Evolutionary conservation across 192 early-diverging fungal genomes (phyloP).

Genomic region (Coemansia sp.): DNA sequence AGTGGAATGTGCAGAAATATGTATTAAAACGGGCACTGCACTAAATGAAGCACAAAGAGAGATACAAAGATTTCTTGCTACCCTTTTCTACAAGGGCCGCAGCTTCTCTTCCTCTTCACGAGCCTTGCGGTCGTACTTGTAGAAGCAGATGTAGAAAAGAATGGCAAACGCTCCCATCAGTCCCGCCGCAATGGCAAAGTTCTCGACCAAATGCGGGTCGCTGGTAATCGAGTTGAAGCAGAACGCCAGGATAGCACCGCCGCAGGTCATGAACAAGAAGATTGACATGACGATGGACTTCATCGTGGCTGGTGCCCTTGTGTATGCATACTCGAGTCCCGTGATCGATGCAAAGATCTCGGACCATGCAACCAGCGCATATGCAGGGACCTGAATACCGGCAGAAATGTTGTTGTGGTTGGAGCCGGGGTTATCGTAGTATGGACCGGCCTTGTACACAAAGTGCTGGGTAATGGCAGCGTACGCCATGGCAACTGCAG

Average conservation of each 20-base stretch:
- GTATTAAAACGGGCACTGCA: neutral
- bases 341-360: constrained; percentile 74
- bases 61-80: neutral
- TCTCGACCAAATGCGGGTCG: constrained; percentile 57
- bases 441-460: no score
- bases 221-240: constrained; percentile 58
- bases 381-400: constrained; percentile 59
- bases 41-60: neutral
- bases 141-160: constrained; percentile 29
- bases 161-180: constrained; percentile 25
- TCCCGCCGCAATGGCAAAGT: constrained; percentile 19
- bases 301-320: constrained; percentile 61
- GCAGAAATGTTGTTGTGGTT: constrained; percentile 60
- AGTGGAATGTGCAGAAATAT: neutral
- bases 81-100: neutral
- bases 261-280: constrained; percentile 61
- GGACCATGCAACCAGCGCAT: constrained; percentile 62
- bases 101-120: neutral
- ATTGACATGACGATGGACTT: constrained; percentile 74
- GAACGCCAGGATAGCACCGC: constrained; percentile 59
- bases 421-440: no score
- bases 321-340: constrained; percentile 70
- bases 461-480: constrained; percentile 59
- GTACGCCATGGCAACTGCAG: constrained; percentile 60
- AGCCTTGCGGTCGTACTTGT: constrained; percentile 22